A percentile compares a stretch with the other conserved stretches of the same genome.
Evolutionary conservation across 192 early-diverging fungal genomes (phyloP).

Genomic region (Backusella mclennaniae): DNA sequence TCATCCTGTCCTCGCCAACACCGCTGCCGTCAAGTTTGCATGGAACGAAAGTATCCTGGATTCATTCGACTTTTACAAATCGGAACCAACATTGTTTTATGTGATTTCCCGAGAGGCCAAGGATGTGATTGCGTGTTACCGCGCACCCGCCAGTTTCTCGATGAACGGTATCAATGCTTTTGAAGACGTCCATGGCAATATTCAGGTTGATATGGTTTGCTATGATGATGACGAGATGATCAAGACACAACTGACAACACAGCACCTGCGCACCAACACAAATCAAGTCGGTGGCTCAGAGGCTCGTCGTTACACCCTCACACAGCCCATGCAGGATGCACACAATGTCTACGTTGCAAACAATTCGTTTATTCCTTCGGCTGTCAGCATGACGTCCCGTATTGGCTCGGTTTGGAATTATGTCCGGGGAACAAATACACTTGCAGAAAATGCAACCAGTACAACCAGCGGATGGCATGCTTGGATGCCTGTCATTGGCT

Average conservation of each 20-base stretch:
- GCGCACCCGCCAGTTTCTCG: slow-evolving; percentile 54
- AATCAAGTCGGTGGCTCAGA: slow-evolving; percentile 46
- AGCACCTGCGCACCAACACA: slow-evolving; percentile 40
- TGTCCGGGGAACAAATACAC: background rate
- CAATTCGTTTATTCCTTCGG: slow-evolving; percentile 22
- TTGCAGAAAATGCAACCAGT: slow-evolving; percentile 10
- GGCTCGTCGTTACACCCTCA: slow-evolving; percentile 61
- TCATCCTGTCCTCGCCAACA: slow-evolving; percentile 55
- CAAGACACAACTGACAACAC: slow-evolving; percentile 53
- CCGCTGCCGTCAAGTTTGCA: slow-evolving; percentile 64
- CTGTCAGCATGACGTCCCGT: slow-evolving; percentile 17
- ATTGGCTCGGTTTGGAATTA: slow-evolving; percentile 20
- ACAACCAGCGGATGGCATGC: slow-evolving; percentile 14
- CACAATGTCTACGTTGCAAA: slow-evolving; percentile 42
- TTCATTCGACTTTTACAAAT: slow-evolving; percentile 61
- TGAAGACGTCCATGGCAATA: slow-evolving; percentile 59
- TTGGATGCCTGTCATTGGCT: slow-evolving; percentile 27
- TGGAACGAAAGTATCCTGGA: slow-evolving; percentile 74
- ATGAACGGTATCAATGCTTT: slow-evolving; percentile 68
- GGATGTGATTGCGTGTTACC: slow-evolving; percentile 67
- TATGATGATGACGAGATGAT: slow-evolving; percentile 62
- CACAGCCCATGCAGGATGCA: slow-evolving; percentile 53
- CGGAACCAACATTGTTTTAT: slow-evolving; percentile 63
- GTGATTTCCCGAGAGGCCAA: slow-evolving; percentile 72
- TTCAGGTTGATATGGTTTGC: slow-evolving; percentile 54